Evolutionary conservation across 371 early-diverging fungal species (phyloP).

Genomic region (Zychaea mexicana): DNA sequence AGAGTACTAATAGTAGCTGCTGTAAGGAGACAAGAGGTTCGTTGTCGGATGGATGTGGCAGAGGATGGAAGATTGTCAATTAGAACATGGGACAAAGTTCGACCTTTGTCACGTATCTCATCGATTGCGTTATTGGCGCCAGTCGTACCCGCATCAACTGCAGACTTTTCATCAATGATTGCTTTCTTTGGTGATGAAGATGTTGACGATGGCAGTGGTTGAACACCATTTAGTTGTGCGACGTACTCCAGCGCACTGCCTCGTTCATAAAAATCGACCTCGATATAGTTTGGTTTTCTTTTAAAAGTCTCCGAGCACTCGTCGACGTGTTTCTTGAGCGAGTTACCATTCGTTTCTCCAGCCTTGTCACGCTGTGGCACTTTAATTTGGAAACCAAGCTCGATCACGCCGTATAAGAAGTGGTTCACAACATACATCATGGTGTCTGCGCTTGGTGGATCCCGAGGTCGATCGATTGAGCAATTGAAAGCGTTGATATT

Average conservation of each 20-base stretch:
- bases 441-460: constrained; percentile 12
- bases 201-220: not conserved
- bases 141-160: not conserved
- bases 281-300: constrained; percentile 65
- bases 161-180: not conserved
- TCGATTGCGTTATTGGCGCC: not conserved
- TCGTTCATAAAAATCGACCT: constrained; percentile 74
- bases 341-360: constrained; percentile 33
- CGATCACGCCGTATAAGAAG: constrained; percentile 47
- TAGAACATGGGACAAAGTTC: not conserved
- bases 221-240: constrained; percentile 53
- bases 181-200: not conserved
- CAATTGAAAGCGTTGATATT: constrained; percentile 36
- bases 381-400: constrained; percentile 22
- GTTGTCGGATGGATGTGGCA: not conserved
- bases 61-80: constrained; percentile 1
- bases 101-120: not conserved
- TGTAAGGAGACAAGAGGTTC: no score
- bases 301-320: constrained; percentile 38
- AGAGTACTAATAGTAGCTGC: no score
- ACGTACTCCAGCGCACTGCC: constrained; percentile 50
- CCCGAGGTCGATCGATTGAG: constrained; percentile 52
- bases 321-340: constrained; percentile 33
- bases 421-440: constrained; percentile 64
- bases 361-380: constrained; percentile 46